Evolutionary conservation across 345 rosid genomes (phyloP).

Genomic region (Eucalyptus lansdowneana): DNA sequence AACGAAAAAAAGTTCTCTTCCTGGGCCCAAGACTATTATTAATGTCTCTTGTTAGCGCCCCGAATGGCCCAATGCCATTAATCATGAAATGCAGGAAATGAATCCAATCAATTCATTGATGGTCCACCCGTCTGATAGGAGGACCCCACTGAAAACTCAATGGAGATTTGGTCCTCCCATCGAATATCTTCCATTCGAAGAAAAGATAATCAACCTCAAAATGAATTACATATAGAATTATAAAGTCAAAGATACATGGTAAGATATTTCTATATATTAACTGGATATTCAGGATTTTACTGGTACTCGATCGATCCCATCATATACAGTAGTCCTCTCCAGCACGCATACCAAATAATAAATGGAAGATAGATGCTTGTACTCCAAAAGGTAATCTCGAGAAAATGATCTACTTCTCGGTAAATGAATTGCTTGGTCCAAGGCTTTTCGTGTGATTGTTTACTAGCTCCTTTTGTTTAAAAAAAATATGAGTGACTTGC

Average conservation of each 20-base stretch:
- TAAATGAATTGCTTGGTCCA: background rate
- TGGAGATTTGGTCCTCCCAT: background rate
- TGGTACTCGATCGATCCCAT: background rate
- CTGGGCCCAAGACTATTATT: background rate
- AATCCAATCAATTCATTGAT: background rate
- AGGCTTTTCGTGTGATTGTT: background rate
- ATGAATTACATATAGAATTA: background rate
- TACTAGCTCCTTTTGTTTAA: background rate
- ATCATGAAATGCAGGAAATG: background rate
- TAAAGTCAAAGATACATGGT: background rate
- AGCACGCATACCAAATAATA: no score
- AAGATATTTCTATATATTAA: no score
- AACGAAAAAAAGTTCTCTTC: background rate
- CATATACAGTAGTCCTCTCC: background rate
- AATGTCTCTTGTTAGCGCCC: background rate
- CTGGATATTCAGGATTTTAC: background rate
- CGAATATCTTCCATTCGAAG: background rate
- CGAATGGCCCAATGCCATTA: background rate
- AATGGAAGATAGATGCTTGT: background rate
- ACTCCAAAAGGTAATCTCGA: background rate
- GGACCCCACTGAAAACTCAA: background rate
- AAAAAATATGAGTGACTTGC: background rate
- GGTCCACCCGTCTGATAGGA: background rate
- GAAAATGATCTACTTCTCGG: background rate
- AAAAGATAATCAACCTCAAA: background rate